Base-by-base conservation (phyloP, 2,329 filamentous ascomycete species). In the Venturia pyrina region DNA sequence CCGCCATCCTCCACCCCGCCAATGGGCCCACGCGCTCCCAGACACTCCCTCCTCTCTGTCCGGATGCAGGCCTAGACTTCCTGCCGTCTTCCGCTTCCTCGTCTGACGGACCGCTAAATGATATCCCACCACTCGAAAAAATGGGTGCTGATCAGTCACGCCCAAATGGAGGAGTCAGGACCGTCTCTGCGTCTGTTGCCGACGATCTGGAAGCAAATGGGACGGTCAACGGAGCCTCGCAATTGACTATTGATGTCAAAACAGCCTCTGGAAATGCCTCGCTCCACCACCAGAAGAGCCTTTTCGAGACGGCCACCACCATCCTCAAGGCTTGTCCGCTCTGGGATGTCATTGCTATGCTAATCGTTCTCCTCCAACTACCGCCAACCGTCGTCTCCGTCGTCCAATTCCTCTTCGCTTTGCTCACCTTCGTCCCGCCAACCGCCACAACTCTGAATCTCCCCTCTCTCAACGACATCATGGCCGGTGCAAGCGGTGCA, bases 301-400 rank as follows among this genome's bases (percentile, higher is more conserved):
- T 90, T 61, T 79, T 96, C 70, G 87, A 90, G 71, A 82, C 96
- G 69, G 89, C 89, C 69, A 85, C 90, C 70, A 96, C 92, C 65
- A 93, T 98, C 72, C 85, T 98, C 75, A 87, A 87, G 72, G 91
- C 92, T 64, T 93, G 93, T 72, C 93, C 93, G 65, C 87, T 96
- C 74, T 90, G 91, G 79, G 93, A 98, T 79, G 96, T 93, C 68
- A 91, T 97, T 78, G 92, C 93, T 75, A 96, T 98, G 73, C 87
- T 98, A 76, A 96, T 97, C 78, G 90, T 97, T 72, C 85, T 98
- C 70, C 89, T 97, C 78, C 93, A 96, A 75, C 86, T 97, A 11
- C 93, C 93, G 40, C 91, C 93, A 28, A 88, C 93, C 72, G 87
- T 93, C 67, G 84, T 97, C 72, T 93, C 92, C 69, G 83, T 91